These are phyloP conservation scores for Rhodomyrtus tomentosa DNA, from an alignment of 345 rosid species.

Conservation along the genomic window DNA sequence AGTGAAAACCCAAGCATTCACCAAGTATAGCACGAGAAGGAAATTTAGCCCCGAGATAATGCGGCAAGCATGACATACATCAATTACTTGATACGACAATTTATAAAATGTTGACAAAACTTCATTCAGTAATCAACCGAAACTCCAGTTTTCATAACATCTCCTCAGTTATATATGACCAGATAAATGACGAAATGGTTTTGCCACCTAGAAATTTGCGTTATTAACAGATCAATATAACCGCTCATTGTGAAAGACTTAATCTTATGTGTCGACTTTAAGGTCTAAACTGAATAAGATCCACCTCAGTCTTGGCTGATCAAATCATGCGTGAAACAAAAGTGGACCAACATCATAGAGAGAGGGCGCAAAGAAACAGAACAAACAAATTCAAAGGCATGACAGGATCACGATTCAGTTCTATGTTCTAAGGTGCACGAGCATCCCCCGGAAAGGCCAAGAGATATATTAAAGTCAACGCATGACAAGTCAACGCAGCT, in stretches of 20 bases:
- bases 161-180: background rate
- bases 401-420: background rate
- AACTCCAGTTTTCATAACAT: background rate
- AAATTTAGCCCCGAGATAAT: background rate
- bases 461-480: background rate
- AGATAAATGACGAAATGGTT: background rate
- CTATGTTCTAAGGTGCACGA: background rate
- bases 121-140: background rate
- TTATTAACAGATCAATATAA: background rate
- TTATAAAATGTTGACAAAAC: background rate
- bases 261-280: background rate
- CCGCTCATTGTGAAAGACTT: background rate
- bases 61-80: background rate
- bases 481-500: background rate
- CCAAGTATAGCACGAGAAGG: background rate
- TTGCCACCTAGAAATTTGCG: background rate
- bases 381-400: background rate
- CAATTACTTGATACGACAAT: background rate
- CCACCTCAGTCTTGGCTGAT: background rate
- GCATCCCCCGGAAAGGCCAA: background rate
- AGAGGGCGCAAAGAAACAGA: background rate
- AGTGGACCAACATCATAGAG: background rate
- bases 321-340: background rate
- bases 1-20: background rate
- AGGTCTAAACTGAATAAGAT: background rate